Evolutionary conservation across 345 rosid genomes (phyloP).

Genomic region (Rhizophora apiculata): DNA sequence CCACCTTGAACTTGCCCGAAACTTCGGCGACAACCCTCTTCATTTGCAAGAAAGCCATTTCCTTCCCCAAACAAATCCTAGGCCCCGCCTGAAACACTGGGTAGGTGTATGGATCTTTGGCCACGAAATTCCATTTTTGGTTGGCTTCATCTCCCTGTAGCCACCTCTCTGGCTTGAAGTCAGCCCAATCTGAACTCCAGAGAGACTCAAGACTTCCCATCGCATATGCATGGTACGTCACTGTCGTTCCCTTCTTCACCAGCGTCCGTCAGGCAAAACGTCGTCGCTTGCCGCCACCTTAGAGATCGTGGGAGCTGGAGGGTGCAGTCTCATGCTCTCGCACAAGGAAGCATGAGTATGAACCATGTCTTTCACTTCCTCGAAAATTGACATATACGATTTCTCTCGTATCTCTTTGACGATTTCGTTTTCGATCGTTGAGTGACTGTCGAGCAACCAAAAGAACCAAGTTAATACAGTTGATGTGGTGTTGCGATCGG

Average conservation of each 20-base stretch:
- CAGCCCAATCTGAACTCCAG: constrained; percentile 29
- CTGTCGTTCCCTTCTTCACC: constrained; percentile 40
- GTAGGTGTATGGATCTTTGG: constrained; percentile 22
- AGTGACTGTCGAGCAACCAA: constrained; percentile 48
- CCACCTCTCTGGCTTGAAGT: constrained; percentile 32
- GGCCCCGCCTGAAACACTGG: constrained; percentile 36
- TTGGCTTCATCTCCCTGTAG: constrained; percentile 16
- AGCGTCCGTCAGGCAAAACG: constrained; percentile 45
- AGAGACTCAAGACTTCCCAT: constrained; percentile 25
- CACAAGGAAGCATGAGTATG: constrained; percentile 44
- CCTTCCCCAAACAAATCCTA: constrained; percentile 30
- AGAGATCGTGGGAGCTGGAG: constrained; percentile 49
- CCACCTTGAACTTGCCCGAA: constrained; percentile 42
- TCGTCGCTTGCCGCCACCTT: constrained; percentile 32
- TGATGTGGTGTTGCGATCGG: constrained; percentile 72
- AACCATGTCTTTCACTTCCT: constrained; percentile 33
- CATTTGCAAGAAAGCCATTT: constrained; percentile 34
- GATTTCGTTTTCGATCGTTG: constrained; percentile 35
- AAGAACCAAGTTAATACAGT: constrained; percentile 78
- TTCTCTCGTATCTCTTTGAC: constrained; percentile 37
- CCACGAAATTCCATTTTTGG: constrained; percentile 33
- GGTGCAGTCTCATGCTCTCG: constrained; percentile 56
- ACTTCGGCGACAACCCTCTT: constrained; percentile 34
- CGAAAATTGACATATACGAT: constrained; percentile 15
- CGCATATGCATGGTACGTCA: constrained; percentile 39